Conservation (phyloP, 176 grass and related monocot species). For the Triticum timopheevii region DNA sequence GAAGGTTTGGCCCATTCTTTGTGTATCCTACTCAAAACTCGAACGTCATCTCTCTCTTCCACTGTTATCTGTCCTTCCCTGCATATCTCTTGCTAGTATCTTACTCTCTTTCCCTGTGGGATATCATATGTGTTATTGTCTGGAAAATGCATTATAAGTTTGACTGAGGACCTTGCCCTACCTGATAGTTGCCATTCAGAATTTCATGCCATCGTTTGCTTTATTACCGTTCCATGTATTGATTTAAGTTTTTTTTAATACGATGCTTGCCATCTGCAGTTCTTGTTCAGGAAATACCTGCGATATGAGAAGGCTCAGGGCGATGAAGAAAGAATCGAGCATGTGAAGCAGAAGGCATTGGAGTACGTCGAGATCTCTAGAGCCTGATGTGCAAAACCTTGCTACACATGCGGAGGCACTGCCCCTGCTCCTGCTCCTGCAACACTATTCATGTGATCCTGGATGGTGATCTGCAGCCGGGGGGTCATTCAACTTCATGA, state of each 20-base stretch:
- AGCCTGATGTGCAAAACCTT: neutral
- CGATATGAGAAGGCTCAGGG: constrained; percentile 64
- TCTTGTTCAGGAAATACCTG: constrained; percentile 92
- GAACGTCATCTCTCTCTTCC: neutral
- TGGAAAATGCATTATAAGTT: neutral
- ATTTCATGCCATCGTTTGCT: neutral
- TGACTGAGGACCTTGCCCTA: neutral
- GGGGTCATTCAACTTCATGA: neutral
- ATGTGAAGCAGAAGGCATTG: constrained; percentile 78
- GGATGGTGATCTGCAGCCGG: neutral
- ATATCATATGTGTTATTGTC: neutral
- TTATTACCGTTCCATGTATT: neutral
- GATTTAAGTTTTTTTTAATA: neutral
- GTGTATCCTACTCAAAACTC: neutral
- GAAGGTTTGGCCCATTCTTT: constrained; percentile 53
- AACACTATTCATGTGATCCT: too few species aligned
- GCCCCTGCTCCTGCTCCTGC: constrained; percentile 1
- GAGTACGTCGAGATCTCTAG: constrained; percentile 73
- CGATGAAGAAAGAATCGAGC: constrained; percentile 51
- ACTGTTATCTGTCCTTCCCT: neutral
- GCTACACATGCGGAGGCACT: neutral
- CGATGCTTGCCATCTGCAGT: constrained; percentile 44
- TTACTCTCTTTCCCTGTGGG: neutral
- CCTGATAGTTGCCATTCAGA: neutral
- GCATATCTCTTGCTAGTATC: neutral